Conservation (phyloP, 805 yeast species). For the Peterozyma xylosa region DNA sequence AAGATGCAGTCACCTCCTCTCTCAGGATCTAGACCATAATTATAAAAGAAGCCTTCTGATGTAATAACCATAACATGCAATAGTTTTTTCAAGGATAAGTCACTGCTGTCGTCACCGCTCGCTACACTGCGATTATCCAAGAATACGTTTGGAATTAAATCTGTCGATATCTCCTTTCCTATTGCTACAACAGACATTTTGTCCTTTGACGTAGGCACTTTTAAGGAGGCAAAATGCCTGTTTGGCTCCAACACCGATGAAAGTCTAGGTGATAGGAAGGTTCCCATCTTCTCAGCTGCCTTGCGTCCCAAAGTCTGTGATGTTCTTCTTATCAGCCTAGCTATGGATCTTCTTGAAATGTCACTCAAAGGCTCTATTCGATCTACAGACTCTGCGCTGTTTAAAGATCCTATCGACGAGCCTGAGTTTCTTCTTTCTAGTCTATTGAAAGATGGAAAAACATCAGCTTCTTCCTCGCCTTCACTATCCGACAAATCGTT, state of each 20-base stretch:
- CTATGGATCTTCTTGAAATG: conserved; percentile 62
- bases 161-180: conserved; percentile 22
- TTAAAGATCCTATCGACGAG: conserved; percentile 18
- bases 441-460: background rate
- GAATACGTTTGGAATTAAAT: conserved; percentile 15
- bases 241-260: conserved; percentile 86
- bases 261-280: conserved; percentile 77
- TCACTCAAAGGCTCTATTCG: conserved; percentile 62
- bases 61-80: conserved; percentile 73
- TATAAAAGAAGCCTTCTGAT: conserved; percentile 79
- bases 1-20: conserved; percentile 92
- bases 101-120: conserved; percentile 15
- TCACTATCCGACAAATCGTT: conserved; percentile 8
- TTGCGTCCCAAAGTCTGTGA: conserved; percentile 71
- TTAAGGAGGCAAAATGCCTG: conserved; percentile 82
- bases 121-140: conserved; percentile 11
- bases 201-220: conserved; percentile 35
- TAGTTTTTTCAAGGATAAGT: conserved; percentile 15
- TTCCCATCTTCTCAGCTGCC: conserved; percentile 85
- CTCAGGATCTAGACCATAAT: conserved; percentile 78
- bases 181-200: conserved; percentile 43
- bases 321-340: conserved; percentile 66
- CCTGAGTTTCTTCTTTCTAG: conserved; percentile 6
- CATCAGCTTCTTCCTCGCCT: conserved; percentile 15
- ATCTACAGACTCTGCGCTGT: conserved; percentile 16